Evolutionary conservation across 164 flowering plant genomes (phyloP), one percentile per base, ranked within the genome.

Genomic region (Protea cynaroides): DNA sequence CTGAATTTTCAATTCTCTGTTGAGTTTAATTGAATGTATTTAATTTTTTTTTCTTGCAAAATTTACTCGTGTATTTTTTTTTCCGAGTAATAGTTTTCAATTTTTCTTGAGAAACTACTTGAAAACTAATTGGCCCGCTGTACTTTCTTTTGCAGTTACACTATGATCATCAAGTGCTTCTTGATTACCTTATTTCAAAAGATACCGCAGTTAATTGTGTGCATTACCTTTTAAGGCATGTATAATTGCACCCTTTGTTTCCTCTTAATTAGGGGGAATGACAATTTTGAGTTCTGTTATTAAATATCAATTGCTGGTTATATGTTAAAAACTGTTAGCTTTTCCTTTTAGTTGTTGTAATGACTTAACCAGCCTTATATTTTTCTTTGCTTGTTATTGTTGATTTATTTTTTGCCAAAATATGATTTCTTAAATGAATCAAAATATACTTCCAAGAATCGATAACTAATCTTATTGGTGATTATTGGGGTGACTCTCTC

Each of bases 181-280:
- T 94, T 65, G 99, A 94, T 78, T 94, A 89, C 76, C 96, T 94
- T 56, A 91, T 94, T 63, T 91, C 96, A 25, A 89, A 89, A 74
- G 96, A 91, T 58, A 76, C 78, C 6, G 99, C 97, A 72, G 73
- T 73, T 51, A 71, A 63, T 54, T 89, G 86, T 79, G 86, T 82
- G 6, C 87, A 89, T 56, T 91, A 91, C 82, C 82, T 94, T 50
- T 65, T 94, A 73, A 80, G 93, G 98, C 87, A 60, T 71, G 59
- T 24, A 18, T 49, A 25, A 25, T 52, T 21, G 25, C 19, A 43
- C 37, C 37, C 2, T 15, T 56, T 63, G 10, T 54, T 17, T 3
- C 34, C 34, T 12, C 18, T 22, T 23, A 4, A 36, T 34, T 17
- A 18, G 5, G 22, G n/a, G 18, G 38, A 25, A 25, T 17, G 10